A percentile compares a stretch with the other conserved stretches of the same genome.
These are phyloP conservation scores for Plasmodium inui DNA, from an alignment of 169 alveolate species.

Conservation along the genomic window DNA sequence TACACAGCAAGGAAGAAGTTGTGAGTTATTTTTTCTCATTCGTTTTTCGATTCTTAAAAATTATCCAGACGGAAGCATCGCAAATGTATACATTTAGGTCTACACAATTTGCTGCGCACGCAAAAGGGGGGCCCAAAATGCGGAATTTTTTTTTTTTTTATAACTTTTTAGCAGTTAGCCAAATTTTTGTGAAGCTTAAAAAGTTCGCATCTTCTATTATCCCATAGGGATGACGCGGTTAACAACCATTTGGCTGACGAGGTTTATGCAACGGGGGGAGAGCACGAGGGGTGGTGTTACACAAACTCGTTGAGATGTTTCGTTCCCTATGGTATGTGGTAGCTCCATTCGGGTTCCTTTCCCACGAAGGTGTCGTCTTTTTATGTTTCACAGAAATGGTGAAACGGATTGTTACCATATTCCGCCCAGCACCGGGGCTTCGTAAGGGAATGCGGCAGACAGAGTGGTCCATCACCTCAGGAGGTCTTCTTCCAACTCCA, in stretches of 20 bases:
- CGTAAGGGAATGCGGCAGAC: background rate
- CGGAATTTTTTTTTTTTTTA: background rate
- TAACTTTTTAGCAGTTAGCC: conserved; percentile 1
- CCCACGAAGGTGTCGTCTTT: background rate
- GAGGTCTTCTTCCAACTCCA: background rate
- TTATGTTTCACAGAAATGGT: background rate
- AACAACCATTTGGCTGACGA: background rate
- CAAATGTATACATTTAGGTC: background rate
- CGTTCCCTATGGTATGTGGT: background rate
- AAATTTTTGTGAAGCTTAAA: background rate
- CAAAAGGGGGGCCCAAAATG: background rate
- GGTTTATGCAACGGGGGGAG: background rate
- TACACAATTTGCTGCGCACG: background rate
- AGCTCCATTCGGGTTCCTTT: background rate
- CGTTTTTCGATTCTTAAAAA: background rate
- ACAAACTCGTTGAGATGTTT: background rate
- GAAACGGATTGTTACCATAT: background rate
- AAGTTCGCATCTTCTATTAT: background rate
- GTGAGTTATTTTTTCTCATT: too few relatives aligned
- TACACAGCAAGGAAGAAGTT: background rate
- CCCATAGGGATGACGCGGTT: background rate
- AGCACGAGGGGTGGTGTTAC: background rate
- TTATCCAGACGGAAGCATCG: background rate
- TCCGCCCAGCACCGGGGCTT: background rate
- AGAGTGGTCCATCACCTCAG: background rate